Evolutionary conservation across 2,329 filamentous ascomycete genomes (phyloP), one percentile per base, ranked within the genome.

Genomic region (Sarocladium strictum): DNA sequence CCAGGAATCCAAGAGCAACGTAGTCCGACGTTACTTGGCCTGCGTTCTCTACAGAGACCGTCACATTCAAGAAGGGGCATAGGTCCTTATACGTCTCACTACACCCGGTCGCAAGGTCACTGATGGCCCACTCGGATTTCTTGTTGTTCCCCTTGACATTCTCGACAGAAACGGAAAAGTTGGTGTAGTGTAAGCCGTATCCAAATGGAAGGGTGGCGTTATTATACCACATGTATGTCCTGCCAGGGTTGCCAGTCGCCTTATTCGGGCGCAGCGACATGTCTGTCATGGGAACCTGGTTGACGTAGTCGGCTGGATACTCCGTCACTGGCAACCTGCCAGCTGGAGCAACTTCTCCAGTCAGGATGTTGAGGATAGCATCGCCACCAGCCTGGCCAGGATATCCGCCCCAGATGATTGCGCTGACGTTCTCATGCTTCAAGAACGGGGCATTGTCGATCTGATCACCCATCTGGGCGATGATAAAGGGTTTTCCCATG

Each of bases 221-320:
- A 29, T 72, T 71, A 62, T 79, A 84, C 80, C 80, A 85, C 58
- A 73, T 76, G 59, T 85, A 84, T 0, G 81, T 85, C 7, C 80
- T 69, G 15, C 80, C 79, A 0, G 79, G 78, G 43, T 70, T 75
- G 1, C 63, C 62, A 1, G 62, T 60, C 55, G 70, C 69, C n/a
- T n/a, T n/a, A n/a, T n/a, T n/a, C 1, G 78, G 76, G 1, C 78
- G 74, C 24, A 85, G 66, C 2, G 68, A 68, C 79, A 84, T 84
- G 57, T 83, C 72, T 1, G 76, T 79, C 70, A 79, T 78, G 0
- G 74, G 72, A 2, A 81, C 72, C 37, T 76, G 65, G 14, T 72
- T 62, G 2, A 75, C 69, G 59, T 83, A 84, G 19, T 66, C 64
- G 0, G 75, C 69, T 1, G 79, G 79, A 58, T 84, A 84, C 62